A percentile compares a stretch with the other conserved stretches of the same genome.
These are phyloP conservation scores for Ustulina deusta DNA, from an alignment of 2,329 filamentous ascomycete genomes.

Conservation along the genomic window DNA sequence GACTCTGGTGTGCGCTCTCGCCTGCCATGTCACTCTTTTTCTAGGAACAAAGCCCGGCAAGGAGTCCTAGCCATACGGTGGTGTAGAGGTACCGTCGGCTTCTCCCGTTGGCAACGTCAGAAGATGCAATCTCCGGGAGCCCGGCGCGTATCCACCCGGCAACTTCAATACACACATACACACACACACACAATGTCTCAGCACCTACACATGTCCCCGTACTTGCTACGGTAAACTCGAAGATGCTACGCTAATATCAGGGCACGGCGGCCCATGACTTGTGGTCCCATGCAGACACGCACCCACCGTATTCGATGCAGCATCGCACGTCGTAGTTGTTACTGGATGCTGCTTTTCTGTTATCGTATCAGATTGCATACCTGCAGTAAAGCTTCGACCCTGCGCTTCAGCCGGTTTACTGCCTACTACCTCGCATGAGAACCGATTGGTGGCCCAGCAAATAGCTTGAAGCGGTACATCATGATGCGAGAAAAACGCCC, in stretches of 20 bases:
- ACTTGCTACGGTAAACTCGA: not conserved
- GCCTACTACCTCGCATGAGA: slow-evolving; percentile 17
- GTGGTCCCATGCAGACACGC: slow-evolving; percentile 18
- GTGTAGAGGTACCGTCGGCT: slow-evolving; percentile 3
- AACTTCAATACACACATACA: not conserved
- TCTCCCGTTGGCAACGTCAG: slow-evolving; percentile 1
- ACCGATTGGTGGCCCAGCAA: slow-evolving; percentile 8
- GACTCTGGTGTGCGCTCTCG: not conserved
- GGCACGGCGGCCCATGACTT: slow-evolving; percentile 24
- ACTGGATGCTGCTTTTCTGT: not conserved
- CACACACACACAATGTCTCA: too few relatives aligned
- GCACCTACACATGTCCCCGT: not conserved
- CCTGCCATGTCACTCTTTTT: slow-evolving; percentile 21
- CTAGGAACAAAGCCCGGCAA: not conserved
- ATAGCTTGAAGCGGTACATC: slow-evolving; percentile 2
- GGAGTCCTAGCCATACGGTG: slow-evolving; percentile 13
- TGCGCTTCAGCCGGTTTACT: not conserved
- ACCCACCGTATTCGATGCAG: slow-evolving; percentile 5
- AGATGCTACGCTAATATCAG: slow-evolving; percentile 21
- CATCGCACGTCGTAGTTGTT: slow-evolving; percentile 15
- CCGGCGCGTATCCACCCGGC: slow-evolving; percentile 2
- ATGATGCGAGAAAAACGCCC: not conserved
- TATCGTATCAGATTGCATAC: slow-evolving; percentile 15
- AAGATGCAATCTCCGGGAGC: slow-evolving; percentile 13
- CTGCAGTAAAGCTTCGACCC: not conserved